Evolutionary conservation across 352 stramenopile genomes (phyloP), one percentile per base, ranked within the genome.

Genomic region (Globisporangium paroecandrum): DNA sequence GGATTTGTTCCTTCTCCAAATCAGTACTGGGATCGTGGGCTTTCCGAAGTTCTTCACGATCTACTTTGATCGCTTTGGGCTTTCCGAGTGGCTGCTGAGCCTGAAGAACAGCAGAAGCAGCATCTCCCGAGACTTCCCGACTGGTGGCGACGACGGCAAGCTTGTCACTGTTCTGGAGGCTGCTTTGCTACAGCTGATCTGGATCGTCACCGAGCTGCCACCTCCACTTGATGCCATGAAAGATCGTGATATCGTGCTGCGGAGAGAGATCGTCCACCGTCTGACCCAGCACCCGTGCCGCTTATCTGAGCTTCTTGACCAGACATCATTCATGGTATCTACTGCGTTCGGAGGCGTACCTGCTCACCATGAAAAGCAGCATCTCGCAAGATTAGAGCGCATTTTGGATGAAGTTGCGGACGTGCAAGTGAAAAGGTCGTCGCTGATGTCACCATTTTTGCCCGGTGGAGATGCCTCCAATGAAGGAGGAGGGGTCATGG

Each of bases 201-300:
- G 89, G 85, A 84, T 97, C 53, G 69, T 91, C 12, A 97, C 90
- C 1, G 90, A 98, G 70, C 66, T 97, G 4, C 90, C 87, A 8
- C 79, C 83, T 3, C 81, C 85, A 4, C 72, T 85, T 18, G 74
- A 88, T 36, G 78, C 76, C 18, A 89, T 93, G 61, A 73, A 92
- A 46, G 71, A 81, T 38, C 71, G 70, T 38, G 85, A 89, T 43
- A 82, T 73, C 18, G 82, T 89, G 36, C 77, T 98, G 41, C 84
- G 89, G 9, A 79, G 92, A 22, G 90, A 98, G 64, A 82, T 98
- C 56, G 81, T 98, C 4, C 92, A 98, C 72, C 78, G 86, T 1
- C 64, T 97, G 27, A 83, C 81, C 20, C 77, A 90, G 62, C 77
- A 91, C 13, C 82, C 87, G n/a, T 93, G 79, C 24, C 74, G 81